Conservation (phyloP, 805 yeast species). For the Wickerhamiella sorbophila region DNA sequence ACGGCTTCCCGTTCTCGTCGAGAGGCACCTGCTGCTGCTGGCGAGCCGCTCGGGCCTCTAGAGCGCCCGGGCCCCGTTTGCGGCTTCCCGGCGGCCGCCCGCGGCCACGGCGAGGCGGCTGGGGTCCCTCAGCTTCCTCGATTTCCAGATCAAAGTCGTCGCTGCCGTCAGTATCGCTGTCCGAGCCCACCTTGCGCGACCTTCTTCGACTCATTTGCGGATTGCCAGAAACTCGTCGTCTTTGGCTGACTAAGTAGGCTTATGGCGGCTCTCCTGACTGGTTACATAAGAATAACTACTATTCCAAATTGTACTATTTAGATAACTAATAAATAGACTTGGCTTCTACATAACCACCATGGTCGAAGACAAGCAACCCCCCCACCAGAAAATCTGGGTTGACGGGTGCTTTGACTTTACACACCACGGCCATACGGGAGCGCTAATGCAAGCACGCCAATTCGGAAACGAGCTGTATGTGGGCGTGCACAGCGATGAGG, state of each 20-base stretch:
- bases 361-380: neutral
- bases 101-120: slow-evolving; percentile 12
- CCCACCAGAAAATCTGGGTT: slow-evolving; percentile 55
- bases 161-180: slow-evolving; percentile 2
- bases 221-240: neutral
- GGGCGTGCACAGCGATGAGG: slow-evolving; percentile 90
- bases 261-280: neutral
- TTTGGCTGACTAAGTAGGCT: neutral
- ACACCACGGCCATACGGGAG: slow-evolving; percentile 96
- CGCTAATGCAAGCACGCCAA: slow-evolving; percentile 82
- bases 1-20: slow-evolving; percentile 57
- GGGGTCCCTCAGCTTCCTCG: slow-evolving; percentile 11
- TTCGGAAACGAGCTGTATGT: slow-evolving; percentile 62
- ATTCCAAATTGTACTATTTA: no score
- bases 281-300: neutral
- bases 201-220: slow-evolving; percentile 1
- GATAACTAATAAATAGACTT: no score
- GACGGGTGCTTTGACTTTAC: slow-evolving; percentile 98
- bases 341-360: no score
- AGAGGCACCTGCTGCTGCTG: slow-evolving; percentile 26
- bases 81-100: slow-evolving; percentile 20
- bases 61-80: slow-evolving; percentile 17
- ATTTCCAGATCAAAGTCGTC: slow-evolving; percentile 1
- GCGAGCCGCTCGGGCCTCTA: slow-evolving; percentile 8
- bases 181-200: neutral